Percentiles rank a stretch among this genome's conserved stretches.
These are phyloP conservation scores for Phytophthora tubulina DNA, from an alignment of 352 stramenopile genomes.

Conservation along the genomic window DNA sequence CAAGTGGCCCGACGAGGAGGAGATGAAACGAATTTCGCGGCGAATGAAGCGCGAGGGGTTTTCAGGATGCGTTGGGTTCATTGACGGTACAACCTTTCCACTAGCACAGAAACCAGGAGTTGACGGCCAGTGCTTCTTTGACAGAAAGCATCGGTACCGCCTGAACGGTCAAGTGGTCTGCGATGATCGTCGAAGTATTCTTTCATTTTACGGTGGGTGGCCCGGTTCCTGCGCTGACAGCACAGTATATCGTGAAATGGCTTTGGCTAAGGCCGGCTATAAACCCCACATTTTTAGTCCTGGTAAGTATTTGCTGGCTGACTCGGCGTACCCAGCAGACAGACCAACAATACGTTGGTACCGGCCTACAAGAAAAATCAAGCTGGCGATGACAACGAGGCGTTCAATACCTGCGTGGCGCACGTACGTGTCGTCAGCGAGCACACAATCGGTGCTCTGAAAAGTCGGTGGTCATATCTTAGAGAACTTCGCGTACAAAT, in stretches of 20 bases:
- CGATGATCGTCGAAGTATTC: conserved; percentile 1
- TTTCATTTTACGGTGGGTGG: conserved; percentile 5
- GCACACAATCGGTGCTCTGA: conserved; percentile 5
- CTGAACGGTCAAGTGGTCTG: conserved; percentile 5
- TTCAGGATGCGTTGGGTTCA: conserved; percentile 11
- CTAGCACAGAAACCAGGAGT: background rate
- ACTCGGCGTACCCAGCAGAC: conserved; percentile 11
- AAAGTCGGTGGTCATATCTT: background rate
- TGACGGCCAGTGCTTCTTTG: conserved; percentile 3
- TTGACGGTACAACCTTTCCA: conserved; percentile 11
- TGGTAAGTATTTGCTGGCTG: conserved; percentile 5
- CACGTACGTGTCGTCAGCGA: background rate
- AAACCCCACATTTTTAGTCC: background rate
- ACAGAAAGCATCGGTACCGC: conserved; percentile 6
- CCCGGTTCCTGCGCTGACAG: background rate
- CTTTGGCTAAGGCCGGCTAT: background rate
- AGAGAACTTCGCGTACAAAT: conserved; percentile 6
- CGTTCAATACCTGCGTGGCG: conserved; percentile 11
- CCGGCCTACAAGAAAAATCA: conserved; percentile 2
- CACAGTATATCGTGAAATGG: background rate
- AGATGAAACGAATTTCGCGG: background rate
- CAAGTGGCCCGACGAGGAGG: background rate
- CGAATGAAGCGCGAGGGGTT: background rate
- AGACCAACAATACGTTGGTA: conserved; percentile 6
- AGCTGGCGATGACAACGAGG: background rate